Evolutionary conservation across 2,329 filamentous ascomycete genomes (phyloP), one percentile per base, ranked within the genome.

Genomic region (Mariannaea elegans): DNA sequence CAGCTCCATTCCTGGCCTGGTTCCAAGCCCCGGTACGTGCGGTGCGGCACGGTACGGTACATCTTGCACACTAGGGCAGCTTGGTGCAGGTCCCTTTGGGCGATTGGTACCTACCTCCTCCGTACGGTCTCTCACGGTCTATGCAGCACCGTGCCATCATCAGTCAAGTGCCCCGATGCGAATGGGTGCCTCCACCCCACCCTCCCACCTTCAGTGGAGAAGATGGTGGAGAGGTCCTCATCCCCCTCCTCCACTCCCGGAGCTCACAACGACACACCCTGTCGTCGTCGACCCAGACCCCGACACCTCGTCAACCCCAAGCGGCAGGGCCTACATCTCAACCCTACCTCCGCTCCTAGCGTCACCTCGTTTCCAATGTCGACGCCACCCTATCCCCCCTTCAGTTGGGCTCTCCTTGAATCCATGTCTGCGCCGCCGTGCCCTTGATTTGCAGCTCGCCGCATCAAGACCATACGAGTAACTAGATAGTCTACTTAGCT

Each of bases 281-380:
- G 52, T 29, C 24, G 49, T 36, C 38, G 31, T 48, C 56, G 39
- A 36, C 18, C 27, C 10, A 36, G 12, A 10, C n/a, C n/a, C 14
- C 5, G 21, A 14, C 23, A 27, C 36, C 36, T 39, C 24, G 48
- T 52, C 36, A 7, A 34, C 49, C 41, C 45, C 41, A 36, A 54
- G 51, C 32, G 23, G 31, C 38, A 52, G 36, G n/a, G 48, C 48
- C 36, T 52, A 36, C 48, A 52, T n/a, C 38, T 47, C 41, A 27
- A 24, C 53, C 48, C 52, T 27, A 55, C 56, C 56, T 55, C 56
- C 50, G 38, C 50, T 45, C 58, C 61, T 68, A 70, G 65, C 54
- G 65, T 57, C 60, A 64, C 65, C 67, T 69, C 65, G 65, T 65
- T 65, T 59, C 52, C 52, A 39, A 23, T 23, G 51, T 36, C 52